phyloP scores from a whole-genome alignment of 768 basidiomycete species.

The Tulasnella sp. region DNA sequence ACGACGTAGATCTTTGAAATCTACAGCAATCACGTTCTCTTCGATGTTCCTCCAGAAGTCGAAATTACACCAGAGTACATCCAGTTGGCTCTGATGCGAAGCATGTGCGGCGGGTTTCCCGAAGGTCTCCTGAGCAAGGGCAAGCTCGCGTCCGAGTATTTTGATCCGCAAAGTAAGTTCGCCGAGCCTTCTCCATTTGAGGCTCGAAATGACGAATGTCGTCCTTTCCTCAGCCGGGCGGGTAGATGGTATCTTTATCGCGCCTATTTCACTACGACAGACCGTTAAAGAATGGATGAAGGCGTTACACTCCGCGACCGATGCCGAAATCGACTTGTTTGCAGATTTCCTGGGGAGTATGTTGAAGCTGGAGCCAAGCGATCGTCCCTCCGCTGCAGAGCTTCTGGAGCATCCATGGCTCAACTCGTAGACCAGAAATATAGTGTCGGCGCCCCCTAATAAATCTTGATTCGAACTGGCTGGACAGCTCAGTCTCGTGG shows the following conservation, averaged over 20 bases:
- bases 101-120: not conserved
- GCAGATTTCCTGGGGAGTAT: not conserved
- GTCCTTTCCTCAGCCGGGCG: not conserved
- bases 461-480: too few relatives aligned
- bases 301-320: not conserved
- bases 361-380: not conserved
- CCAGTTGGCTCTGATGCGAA: not conserved
- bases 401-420: not conserved
- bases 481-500: too few relatives aligned
- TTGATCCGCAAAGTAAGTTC: not conserved
- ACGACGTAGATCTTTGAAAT: not conserved
- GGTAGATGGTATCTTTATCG: not conserved
- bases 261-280: not conserved
- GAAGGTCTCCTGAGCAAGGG: not conserved
- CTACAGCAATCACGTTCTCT: not conserved
- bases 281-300: not conserved
- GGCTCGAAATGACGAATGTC: not conserved
- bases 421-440: too few relatives aligned
- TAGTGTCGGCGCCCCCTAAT: too few relatives aligned
- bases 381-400: not conserved
- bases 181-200: not conserved
- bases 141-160: not conserved
- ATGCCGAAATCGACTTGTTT: not conserved
- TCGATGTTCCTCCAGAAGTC: not conserved
- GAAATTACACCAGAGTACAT: not conserved